Conservation (phyloP, 108 stramenopile species). For the Cyclotella distinguenda region DNA sequence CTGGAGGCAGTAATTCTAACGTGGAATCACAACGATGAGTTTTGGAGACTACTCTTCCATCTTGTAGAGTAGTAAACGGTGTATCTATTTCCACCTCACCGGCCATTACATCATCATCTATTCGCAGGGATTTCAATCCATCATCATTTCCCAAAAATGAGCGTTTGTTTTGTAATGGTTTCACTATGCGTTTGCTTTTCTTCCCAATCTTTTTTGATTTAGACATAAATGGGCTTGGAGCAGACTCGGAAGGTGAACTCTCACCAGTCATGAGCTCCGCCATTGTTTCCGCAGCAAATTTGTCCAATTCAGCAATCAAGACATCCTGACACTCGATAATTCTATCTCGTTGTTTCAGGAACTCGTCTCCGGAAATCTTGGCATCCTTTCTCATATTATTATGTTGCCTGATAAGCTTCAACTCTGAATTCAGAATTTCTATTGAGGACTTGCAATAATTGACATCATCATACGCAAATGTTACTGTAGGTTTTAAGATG, state of each 20-base stretch:
- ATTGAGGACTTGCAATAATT: conserved; percentile 32
- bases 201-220: conserved; percentile 19
- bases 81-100: neutral
- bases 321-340: conserved; percentile 22
- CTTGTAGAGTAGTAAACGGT: conserved; percentile 41
- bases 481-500: conserved; percentile 25
- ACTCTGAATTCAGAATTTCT: conserved; percentile 14
- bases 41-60: conserved; percentile 38
- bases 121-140: neutral
- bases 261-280: conserved; percentile 12
- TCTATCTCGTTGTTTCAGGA: conserved; percentile 10
- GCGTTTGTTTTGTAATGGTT: neutral
- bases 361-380: conserved; percentile 10
- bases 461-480: conserved; percentile 25
- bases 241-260: neutral
- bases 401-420: conserved; percentile 30
- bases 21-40: conserved; percentile 12
- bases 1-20: conserved; percentile 1
- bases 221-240: neutral
- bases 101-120: neutral
- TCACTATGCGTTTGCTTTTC: conserved; percentile 25
- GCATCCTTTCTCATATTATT: neutral
- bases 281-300: conserved; percentile 5
- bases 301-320: conserved; percentile 13
- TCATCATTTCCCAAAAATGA: neutral